Percentiles rank a stretch among this genome's conserved stretches.
phyloP scores from a whole-genome alignment of 345 rosid genomes.

The Kandelia obovata region DNA sequence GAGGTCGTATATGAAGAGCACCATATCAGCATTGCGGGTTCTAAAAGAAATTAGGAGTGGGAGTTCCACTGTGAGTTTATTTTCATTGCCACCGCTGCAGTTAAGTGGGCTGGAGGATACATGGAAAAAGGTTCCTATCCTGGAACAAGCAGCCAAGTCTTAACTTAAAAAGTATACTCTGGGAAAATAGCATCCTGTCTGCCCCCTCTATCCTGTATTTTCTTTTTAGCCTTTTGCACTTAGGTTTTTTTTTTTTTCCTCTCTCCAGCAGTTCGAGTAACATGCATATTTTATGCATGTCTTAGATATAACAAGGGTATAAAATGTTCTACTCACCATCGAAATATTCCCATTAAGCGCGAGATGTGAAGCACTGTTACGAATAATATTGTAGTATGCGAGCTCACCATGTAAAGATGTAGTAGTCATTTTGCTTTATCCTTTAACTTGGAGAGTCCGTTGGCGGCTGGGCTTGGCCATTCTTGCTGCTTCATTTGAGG shows the following conservation, averaged over 20 bases:
- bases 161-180: conserved; percentile 2
- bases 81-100: conserved; percentile 87
- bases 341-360: conserved; percentile 5
- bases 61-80: conserved; percentile 82
- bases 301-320: conserved; percentile 31
- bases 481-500: too few relatives aligned
- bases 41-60: conserved; percentile 73
- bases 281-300: conserved; percentile 25
- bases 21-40: conserved; percentile 68
- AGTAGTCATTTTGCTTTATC: background rate
- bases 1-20: conserved; percentile 78
- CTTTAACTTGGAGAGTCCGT: too few relatives aligned
- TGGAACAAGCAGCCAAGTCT: conserved; percentile 81
- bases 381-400: background rate
- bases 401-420: background rate
- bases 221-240: background rate
- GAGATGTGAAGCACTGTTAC: background rate
- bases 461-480: too few relatives aligned
- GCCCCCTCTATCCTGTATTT: background rate
- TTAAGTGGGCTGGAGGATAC: conserved; percentile 55
- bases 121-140: conserved; percentile 72
- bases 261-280: background rate
- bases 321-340: conserved; percentile 25
- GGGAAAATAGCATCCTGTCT: background rate
- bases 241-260: background rate